These are phyloP conservation scores for Cyberlindnera japonica DNA, from an alignment of 805 yeast genomes.

Conservation along the genomic window DNA sequence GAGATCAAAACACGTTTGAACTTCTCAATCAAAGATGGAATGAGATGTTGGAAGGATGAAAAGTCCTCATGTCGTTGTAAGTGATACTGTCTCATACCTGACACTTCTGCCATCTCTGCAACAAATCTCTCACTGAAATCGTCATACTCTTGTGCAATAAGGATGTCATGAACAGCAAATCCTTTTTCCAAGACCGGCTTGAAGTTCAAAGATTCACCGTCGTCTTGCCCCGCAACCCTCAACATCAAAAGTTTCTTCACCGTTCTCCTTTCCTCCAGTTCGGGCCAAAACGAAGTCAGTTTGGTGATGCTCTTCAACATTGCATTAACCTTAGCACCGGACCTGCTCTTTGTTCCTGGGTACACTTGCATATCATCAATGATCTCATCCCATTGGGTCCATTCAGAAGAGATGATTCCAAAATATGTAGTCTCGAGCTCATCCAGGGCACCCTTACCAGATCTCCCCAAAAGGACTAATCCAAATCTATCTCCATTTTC, in stretches of 20 bases:
- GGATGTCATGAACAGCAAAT: constrained; percentile 11
- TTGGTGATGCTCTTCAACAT: constrained; percentile 8
- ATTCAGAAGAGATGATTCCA: constrained; percentile 41
- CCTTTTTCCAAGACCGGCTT: constrained; percentile 12
- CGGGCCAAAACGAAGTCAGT: constrained; percentile 10
- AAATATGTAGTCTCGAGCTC: constrained; percentile 39
- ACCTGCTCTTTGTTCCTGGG: constrained; percentile 4
- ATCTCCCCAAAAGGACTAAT: constrained; percentile 43
- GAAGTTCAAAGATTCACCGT: constrained; percentile 2
- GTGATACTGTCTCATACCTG: constrained; percentile 12
- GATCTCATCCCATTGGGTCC: constrained; percentile 49
- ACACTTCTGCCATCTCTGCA: not conserved
- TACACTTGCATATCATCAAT: constrained; percentile 35
- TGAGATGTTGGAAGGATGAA: constrained; percentile 2
- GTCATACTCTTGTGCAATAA: constrained; percentile 11
- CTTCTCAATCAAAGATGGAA: constrained; percentile 11
- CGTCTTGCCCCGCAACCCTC: constrained; percentile 3
- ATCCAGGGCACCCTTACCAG: constrained; percentile 35
- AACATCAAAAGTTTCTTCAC: constrained; percentile 16
- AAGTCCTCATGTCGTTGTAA: constrained; percentile 12
- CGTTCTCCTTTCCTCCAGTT: constrained; percentile 5
- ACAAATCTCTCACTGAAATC: constrained; percentile 6
- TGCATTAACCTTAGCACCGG: constrained; percentile 4
- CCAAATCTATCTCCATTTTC: constrained; percentile 42
- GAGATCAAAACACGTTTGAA: constrained; percentile 16